These are phyloP conservation scores for Podochytrium sp. DNA, from an alignment of 192 early-diverging fungal species.

Conservation along the genomic window DNA sequence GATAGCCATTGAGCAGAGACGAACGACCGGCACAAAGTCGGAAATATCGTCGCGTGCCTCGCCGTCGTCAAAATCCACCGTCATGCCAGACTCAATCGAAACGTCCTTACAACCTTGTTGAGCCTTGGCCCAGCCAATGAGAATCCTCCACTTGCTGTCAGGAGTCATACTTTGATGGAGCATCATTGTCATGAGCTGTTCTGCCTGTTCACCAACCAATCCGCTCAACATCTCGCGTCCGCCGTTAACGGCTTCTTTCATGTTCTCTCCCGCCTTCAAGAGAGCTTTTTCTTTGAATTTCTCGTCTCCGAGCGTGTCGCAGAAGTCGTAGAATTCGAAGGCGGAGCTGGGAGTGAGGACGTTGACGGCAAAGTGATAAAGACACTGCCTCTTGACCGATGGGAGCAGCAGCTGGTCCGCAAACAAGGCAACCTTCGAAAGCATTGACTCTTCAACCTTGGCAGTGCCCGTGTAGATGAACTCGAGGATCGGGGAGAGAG, in stretches of 20 bases:
- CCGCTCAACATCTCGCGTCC: not conserved
- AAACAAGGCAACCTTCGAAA: not conserved
- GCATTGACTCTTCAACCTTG: not conserved
- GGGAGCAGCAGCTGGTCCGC: not conserved
- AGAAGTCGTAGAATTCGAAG: not conserved
- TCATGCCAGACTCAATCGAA: not conserved
- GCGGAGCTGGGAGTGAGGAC: not conserved
- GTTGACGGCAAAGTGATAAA: not conserved
- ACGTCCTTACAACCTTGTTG: not conserved
- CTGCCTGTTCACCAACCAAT: not conserved
- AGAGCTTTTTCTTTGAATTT: too few species aligned
- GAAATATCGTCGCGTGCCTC: too few species aligned
- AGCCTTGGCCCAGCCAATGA: not conserved
- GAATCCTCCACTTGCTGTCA: not conserved
- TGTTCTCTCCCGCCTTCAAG: too few species aligned
- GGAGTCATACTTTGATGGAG: too few species aligned
- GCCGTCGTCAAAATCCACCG: not conserved
- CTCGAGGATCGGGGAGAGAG: not conserved
- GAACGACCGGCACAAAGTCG: too few species aligned
- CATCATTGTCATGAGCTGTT: not conserved
- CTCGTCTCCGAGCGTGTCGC: not conserved
- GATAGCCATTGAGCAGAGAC: too few species aligned
- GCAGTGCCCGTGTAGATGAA: not conserved
- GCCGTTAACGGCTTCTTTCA: too few species aligned
- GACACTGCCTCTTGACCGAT: not conserved